A percentile compares a stretch with the other conserved stretches of the same genome.
phyloP scores from a whole-genome alignment of 192 early-diverging fungal species.

The Coemansia asiatica region DNA sequence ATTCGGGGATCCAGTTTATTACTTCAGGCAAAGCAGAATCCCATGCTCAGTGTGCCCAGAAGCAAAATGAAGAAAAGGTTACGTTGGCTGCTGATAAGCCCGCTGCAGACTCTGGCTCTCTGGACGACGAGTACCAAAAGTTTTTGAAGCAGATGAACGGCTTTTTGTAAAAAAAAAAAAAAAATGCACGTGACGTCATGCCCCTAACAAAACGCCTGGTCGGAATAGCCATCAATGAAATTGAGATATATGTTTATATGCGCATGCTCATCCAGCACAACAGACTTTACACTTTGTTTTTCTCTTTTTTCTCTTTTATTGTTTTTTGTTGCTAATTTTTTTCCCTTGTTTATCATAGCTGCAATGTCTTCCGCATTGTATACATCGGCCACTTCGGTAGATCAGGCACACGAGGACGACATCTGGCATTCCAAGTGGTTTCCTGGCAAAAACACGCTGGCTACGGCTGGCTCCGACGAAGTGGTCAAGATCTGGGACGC shows the following conservation, averaged over 20 bases:
- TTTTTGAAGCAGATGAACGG: conserved; percentile 63
- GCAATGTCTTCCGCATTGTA: conserved; percentile 43
- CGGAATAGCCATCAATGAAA: background rate
- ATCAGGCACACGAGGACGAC: conserved; percentile 48
- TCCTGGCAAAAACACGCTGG: conserved; percentile 40
- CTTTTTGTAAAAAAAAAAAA: conserved; percentile 21
- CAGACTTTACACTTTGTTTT: background rate
- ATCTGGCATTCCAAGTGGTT: conserved; percentile 50
- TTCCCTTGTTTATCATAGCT: background rate
- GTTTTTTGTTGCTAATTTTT: background rate
- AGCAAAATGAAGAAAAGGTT: conserved; percentile 1
- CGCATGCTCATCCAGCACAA: background rate
- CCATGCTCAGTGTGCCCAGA: background rate
- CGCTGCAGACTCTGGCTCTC: too few species aligned
- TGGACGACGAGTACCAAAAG: conserved; percentile 64
- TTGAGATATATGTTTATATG: background rate
- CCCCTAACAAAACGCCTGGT: background rate
- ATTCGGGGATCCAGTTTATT: conserved; percentile 14
- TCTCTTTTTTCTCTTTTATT: background rate
- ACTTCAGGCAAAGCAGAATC: conserved; percentile 3
- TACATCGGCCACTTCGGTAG: conserved; percentile 31
- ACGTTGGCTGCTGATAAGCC: conserved; percentile 15
- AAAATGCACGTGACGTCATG: background rate
- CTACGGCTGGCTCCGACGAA: conserved; percentile 47
- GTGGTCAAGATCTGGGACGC: conserved; percentile 47